A percentile compares a stretch with the other conserved stretches of the same genome.
These are phyloP conservation scores for Populus hybrid DNA, from an alignment of 441 rosid species.

Conservation along the genomic window DNA sequence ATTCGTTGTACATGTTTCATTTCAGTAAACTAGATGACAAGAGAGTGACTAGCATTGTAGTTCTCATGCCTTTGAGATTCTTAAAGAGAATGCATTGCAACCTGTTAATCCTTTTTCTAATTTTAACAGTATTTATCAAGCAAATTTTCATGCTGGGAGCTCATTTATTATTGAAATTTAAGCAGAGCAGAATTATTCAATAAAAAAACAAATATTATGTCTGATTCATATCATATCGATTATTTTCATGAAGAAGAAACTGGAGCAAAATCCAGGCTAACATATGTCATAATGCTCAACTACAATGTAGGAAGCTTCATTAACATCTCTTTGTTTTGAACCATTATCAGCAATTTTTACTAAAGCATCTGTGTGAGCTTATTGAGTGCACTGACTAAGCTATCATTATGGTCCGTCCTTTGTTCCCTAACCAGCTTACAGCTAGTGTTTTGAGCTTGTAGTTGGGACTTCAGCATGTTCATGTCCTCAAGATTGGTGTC, in stretches of 20 bases:
- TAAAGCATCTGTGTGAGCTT: slow-evolving; percentile 65
- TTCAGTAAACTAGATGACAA: not conserved
- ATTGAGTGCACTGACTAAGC: slow-evolving; percentile 54
- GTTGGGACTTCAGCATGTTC: slow-evolving; percentile 55
- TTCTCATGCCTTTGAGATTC: not conserved
- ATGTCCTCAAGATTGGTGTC: slow-evolving; percentile 33
- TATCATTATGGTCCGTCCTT: slow-evolving; percentile 52
- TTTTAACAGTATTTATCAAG: not conserved
- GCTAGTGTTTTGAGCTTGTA: slow-evolving; percentile 65
- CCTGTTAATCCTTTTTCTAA: not conserved
- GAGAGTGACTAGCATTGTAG: not conserved
- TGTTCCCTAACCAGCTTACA: slow-evolving; percentile 60
- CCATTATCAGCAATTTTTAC: slow-evolving; percentile 52
- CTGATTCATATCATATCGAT: not conserved
- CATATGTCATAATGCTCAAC: not conserved
- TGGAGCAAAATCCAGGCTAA: not conserved
- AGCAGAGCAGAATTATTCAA: not conserved
- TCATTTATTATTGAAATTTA: not conserved
- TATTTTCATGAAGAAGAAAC: slow-evolving; percentile 8
- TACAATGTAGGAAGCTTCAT: not conserved
- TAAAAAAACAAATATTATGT: not conserved
- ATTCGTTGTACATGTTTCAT: not conserved
- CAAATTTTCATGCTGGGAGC: not conserved
- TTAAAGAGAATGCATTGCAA: not conserved
- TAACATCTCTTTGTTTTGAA: not conserved